These are phyloP conservation scores for Sporothrix humicola DNA, from an alignment of 2,329 filamentous ascomycete species.

Conservation along the genomic window DNA sequence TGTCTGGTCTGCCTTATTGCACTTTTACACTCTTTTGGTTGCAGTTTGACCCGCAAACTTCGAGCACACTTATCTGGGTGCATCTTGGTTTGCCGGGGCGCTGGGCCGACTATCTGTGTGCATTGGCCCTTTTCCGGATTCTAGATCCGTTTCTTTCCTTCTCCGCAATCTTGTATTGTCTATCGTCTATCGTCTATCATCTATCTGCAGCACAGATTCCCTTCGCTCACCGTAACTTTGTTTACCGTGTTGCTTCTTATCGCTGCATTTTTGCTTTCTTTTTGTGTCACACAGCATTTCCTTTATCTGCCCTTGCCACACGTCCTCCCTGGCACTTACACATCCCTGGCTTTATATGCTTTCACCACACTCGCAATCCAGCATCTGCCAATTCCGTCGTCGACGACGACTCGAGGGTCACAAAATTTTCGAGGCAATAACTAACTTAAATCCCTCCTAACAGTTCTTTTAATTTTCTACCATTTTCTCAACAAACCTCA, in stretches of 20 bases:
- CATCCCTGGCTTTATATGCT: background rate
- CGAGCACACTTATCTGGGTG: conserved; percentile 27
- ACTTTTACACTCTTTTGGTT: background rate
- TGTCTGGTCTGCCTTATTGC: background rate
- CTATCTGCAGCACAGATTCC: background rate
- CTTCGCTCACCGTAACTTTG: conserved; percentile 23
- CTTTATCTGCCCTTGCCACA: background rate
- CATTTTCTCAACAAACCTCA: conserved; percentile 1
- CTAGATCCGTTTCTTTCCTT: conserved; percentile 17
- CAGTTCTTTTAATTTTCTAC: background rate
- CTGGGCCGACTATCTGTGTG: background rate
- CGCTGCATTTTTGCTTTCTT: background rate
- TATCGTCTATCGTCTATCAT: background rate
- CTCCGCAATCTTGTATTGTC: background rate
- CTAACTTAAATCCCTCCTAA: background rate
- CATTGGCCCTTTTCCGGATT: conserved; percentile 16
- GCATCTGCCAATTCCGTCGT: background rate
- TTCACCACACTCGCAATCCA: background rate
- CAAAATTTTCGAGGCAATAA: background rate
- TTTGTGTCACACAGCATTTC: background rate
- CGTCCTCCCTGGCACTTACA: background rate
- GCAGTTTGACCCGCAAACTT: conserved; percentile 18
- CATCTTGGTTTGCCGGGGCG: background rate
- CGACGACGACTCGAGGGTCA: too few relatives aligned
- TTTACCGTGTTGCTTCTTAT: conserved; percentile 19